phyloP scores from a whole-genome alignment of 768 basidiomycete genomes.

The Lentinula sp. region DNA sequence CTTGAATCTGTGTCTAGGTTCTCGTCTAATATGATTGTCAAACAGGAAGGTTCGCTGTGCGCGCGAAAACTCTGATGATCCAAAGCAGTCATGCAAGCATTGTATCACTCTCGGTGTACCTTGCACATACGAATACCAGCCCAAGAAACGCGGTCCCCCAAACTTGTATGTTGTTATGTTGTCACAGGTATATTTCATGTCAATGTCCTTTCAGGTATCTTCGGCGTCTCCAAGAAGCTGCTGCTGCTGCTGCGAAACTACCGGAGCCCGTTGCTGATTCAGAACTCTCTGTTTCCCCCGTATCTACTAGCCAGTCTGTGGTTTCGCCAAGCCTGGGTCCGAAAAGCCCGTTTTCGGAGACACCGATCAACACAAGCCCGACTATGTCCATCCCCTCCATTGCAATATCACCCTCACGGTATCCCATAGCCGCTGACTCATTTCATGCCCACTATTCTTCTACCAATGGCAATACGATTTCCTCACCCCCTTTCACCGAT shows the following conservation, averaged over 20 bases:
- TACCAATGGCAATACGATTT: slow-evolving; percentile 30
- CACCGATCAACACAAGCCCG: slow-evolving; percentile 20
- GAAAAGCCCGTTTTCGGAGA: slow-evolving; percentile 51
- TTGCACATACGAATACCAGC: slow-evolving; percentile 90
- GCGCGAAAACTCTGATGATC: slow-evolving; percentile 71
- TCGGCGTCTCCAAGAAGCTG: slow-evolving; percentile 74
- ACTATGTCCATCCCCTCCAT: slow-evolving; percentile 30
- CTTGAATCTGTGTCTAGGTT: neutral
- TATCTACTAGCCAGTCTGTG: slow-evolving; percentile 34
- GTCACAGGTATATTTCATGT: slow-evolving; percentile 1
- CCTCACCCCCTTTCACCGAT: slow-evolving; percentile 24
- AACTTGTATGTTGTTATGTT: slow-evolving; percentile 59
- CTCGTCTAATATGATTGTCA: neutral
- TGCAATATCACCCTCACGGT: slow-evolving; percentile 59
- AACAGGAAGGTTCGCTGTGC: slow-evolving; percentile 75
- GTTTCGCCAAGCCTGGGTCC: slow-evolving; percentile 40
- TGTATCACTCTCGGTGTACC: slow-evolving; percentile 76
- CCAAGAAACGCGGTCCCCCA: slow-evolving; percentile 90
- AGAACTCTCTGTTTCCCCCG: slow-evolving; percentile 38
- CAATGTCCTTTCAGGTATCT: slow-evolving; percentile 48
- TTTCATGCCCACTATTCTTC: slow-evolving; percentile 52
- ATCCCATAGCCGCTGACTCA: slow-evolving; percentile 65
- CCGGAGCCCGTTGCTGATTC: slow-evolving; percentile 26
- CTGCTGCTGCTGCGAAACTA: slow-evolving; percentile 46
- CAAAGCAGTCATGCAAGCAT: slow-evolving; percentile 80